Evolutionary conservation across 2,329 filamentous ascomycete species (phyloP).

Genomic region (Xylogone sp.): DNA sequence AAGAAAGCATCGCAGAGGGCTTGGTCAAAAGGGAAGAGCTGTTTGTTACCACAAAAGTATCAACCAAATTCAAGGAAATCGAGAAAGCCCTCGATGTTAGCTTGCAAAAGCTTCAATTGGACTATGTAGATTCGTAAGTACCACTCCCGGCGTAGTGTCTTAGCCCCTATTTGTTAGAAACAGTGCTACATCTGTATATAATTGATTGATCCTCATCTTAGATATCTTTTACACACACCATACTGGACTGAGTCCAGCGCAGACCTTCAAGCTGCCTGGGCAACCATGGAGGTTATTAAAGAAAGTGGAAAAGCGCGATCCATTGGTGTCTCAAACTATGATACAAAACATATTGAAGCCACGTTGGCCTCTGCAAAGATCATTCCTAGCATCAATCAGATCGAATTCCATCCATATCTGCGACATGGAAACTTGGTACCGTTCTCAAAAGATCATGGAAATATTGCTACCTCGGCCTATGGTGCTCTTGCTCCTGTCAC

Average conservation of each 20-base stretch:
- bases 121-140: conserved; percentile 59
- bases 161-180: too few species aligned
- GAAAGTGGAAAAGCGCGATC: conserved; percentile 58
- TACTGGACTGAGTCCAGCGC: neutral
- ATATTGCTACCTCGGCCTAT: conserved; percentile 50
- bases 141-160: too few species aligned
- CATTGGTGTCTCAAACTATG: conserved; percentile 74
- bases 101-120: conserved; percentile 55
- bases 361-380: conserved; percentile 46
- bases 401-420: conserved; percentile 39
- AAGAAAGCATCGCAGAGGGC: conserved; percentile 31
- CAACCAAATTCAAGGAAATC: conserved; percentile 49
- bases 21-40: conserved; percentile 39
- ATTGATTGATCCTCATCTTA: neutral
- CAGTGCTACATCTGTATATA: too few species aligned
- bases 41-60: conserved; percentile 55
- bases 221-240: conserved; percentile 6
- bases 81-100: conserved; percentile 49
- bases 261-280: conserved; percentile 1
- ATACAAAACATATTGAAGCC: conserved; percentile 46
- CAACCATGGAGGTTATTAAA: conserved; percentile 49
- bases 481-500: conserved; percentile 47
- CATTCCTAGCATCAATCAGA: conserved; percentile 37
- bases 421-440: neutral
- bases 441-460: conserved; percentile 37